phyloP scores from a whole-genome alignment of 306 rosid genomes.

The Rubus parviflorus region DNA sequence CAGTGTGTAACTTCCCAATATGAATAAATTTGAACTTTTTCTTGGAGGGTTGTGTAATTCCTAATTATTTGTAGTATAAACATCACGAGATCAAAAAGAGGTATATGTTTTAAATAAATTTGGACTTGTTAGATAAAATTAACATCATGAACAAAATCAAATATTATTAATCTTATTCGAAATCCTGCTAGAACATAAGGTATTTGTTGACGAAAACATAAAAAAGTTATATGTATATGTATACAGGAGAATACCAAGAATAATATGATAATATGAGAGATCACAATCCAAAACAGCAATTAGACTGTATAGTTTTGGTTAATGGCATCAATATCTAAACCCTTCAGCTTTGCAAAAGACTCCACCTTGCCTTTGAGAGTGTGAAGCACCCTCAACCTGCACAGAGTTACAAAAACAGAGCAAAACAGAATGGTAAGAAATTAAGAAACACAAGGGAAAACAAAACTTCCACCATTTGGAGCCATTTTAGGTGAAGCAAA shows the following conservation, averaged over 20 bases:
- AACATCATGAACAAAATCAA: neutral
- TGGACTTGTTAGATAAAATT: neutral
- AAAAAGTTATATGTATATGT: neutral
- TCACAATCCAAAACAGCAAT: neutral
- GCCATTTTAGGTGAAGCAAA: no score
- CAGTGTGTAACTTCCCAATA: no score
- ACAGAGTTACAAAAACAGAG: neutral
- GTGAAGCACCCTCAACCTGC: conserved; percentile 82
- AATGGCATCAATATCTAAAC: conserved; percentile 62
- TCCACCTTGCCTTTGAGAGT: conserved; percentile 74
- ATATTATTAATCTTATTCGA: neutral
- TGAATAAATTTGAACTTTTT: no score
- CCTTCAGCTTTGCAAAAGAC: conserved; percentile 63
- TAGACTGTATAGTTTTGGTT: conserved; percentile 72
- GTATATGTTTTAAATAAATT: no score
- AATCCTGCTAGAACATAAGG: neutral
- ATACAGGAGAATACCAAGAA: neutral
- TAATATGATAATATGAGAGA: no score
- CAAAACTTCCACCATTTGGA: neutral
- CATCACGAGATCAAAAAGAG: no score
- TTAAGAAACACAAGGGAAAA: neutral
- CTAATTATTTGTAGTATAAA: no score
- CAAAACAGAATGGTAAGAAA: neutral
- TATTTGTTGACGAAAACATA: neutral
- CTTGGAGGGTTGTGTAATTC: no score